Percentiles rank a stretch among this genome's conserved stretches.
phyloP scores from a whole-genome alignment of 768 basidiomycete species.

The Collybia sp. region DNA sequence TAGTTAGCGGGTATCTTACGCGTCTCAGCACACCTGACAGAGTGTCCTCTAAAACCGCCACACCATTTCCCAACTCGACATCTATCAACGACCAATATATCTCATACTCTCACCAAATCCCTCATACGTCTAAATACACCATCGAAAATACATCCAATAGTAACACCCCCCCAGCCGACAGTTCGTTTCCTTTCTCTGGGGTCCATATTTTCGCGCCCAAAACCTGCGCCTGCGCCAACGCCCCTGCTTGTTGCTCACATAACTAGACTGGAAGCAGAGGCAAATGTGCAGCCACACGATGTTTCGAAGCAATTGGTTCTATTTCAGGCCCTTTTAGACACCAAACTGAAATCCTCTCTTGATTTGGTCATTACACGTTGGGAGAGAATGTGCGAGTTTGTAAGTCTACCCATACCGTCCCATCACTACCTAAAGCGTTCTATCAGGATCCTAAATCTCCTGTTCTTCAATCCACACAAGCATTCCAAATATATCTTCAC shows the following conservation, averaged over 20 bases:
- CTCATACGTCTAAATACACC: conserved; percentile 5
- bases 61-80: conserved; percentile 6
- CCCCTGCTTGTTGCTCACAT: conserved; percentile 67
- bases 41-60: conserved; percentile 3
- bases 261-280: conserved; percentile 72
- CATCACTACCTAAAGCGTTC: conserved; percentile 7
- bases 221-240: conserved; percentile 42
- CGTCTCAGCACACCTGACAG: conserved; percentile 15
- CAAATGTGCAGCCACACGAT: conserved; percentile 69
- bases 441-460: conserved; percentile 64
- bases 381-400: conserved; percentile 83
- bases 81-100: conserved; percentile 1
- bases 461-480: conserved; percentile 61
- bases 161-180: conserved; percentile 13
- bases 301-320: conserved; percentile 65
- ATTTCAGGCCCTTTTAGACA: conserved; percentile 61
- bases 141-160: conserved; percentile 10
- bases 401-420: conserved; percentile 32
- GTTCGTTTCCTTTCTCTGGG: conserved; percentile 32
- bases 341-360: conserved; percentile 62
- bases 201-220: conserved; percentile 44
- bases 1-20: conserved; percentile 36
- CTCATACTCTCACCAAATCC: conserved; percentile 9
- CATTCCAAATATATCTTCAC: conserved; percentile 73
- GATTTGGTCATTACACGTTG: conserved; percentile 73